These are phyloP conservation scores for Apiospora hydei DNA, from an alignment of 2,329 filamentous ascomycete genomes.

Conservation along the genomic window DNA sequence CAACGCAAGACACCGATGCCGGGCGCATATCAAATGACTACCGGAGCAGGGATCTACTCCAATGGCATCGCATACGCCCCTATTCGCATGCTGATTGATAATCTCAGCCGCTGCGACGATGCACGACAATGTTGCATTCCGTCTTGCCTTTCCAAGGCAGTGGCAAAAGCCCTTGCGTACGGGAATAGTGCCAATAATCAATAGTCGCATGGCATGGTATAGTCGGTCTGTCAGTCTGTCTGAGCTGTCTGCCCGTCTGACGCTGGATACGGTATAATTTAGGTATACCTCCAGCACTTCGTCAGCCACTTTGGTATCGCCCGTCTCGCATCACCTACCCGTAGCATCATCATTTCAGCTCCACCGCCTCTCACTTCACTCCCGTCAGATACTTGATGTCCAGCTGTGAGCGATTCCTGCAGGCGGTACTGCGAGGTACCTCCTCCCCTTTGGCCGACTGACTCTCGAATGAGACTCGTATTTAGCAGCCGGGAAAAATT, in stretches of 20 bases:
- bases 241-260: neutral
- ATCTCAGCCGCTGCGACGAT: slow-evolving; percentile 4
- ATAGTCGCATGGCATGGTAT: neutral
- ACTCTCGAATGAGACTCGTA: neutral
- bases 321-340: neutral
- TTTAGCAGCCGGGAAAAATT: slow-evolving; percentile 9
- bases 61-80: neutral
- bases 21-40: slow-evolving; percentile 10
- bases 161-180: slow-evolving; percentile 6
- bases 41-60: slow-evolving; percentile 14
- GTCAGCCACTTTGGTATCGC: slow-evolving; percentile 11
- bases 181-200: slow-evolving; percentile 9
- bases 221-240: no score
- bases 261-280: neutral
- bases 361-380: slow-evolving; percentile 1
- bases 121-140: slow-evolving; percentile 11
- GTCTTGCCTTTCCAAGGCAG: neutral
- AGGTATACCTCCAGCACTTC: neutral
- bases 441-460: neutral
- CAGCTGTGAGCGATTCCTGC: neutral
- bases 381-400: neutral
- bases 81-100: slow-evolving; percentile 1
- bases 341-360: slow-evolving; percentile 1
- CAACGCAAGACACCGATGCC: slow-evolving; percentile 2
- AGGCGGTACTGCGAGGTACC: neutral